Evolutionary conservation across 2,329 filamentous ascomycete genomes (phyloP).

Genomic region (Thielaviopsis euricoi): DNA sequence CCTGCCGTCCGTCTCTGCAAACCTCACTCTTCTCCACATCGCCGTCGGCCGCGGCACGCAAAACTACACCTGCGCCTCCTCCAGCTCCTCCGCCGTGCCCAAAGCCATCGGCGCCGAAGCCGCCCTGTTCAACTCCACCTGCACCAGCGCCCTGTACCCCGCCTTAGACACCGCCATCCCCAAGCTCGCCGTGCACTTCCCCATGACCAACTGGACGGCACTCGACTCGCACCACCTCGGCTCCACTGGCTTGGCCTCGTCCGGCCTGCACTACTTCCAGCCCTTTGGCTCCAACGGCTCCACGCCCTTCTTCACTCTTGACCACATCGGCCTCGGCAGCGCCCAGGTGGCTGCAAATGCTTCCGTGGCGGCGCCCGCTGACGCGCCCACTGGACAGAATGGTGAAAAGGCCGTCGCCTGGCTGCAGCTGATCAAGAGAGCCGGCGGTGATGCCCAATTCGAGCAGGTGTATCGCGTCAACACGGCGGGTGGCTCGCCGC

Average conservation of each 20-base stretch:
- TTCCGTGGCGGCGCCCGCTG: slow-evolving; percentile 43
- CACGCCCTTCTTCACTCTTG: slow-evolving; percentile 67
- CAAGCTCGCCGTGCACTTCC: slow-evolving; percentile 48
- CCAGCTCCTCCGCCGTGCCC: slow-evolving; percentile 44
- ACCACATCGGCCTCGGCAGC: slow-evolving; percentile 26
- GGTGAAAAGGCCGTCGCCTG: slow-evolving; percentile 61
- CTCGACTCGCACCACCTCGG: slow-evolving; percentile 22
- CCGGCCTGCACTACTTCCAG: slow-evolving; percentile 68
- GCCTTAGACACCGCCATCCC: slow-evolving; percentile 49
- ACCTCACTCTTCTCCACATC: slow-evolving; percentile 55
- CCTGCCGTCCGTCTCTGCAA: slow-evolving; percentile 43
- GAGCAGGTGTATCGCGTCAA: slow-evolving; percentile 69
- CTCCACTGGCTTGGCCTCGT: slow-evolving; percentile 45
- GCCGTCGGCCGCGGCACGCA: slow-evolving; percentile 77
- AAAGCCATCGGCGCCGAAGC: slow-evolving; percentile 57
- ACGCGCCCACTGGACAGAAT: slow-evolving; percentile 39
- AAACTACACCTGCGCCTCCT: slow-evolving; percentile 73
- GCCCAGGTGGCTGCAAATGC: slow-evolving; percentile 47
- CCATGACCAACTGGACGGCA: slow-evolving; percentile 3
- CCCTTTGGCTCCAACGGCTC: slow-evolving; percentile 29
- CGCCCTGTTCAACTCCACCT: slow-evolving; percentile 75
- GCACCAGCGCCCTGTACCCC: slow-evolving; percentile 54
- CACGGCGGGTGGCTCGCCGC: slow-evolving; percentile 67
- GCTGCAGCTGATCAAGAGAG: slow-evolving; percentile 50
- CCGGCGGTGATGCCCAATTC: slow-evolving; percentile 39